A percentile compares a stretch with the other conserved stretches of the same genome.
Conservation (phyloP, 192 early-diverging fungal species). For the Podila verticillata region DNA sequence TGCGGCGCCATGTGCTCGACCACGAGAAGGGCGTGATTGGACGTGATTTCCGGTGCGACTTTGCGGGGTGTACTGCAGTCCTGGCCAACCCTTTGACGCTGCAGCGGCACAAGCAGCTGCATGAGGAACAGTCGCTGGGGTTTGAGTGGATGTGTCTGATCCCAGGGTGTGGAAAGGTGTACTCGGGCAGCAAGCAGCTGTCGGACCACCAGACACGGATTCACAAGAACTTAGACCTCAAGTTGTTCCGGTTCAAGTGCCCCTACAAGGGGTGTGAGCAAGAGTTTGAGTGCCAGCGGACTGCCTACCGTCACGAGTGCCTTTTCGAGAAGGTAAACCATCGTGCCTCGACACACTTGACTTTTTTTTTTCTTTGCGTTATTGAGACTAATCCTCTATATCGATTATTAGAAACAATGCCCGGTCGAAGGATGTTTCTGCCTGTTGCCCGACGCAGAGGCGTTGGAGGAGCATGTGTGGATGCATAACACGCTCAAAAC, state of each 20-base stretch:
- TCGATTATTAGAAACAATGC: not conserved
- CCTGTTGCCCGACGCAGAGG: not conserved
- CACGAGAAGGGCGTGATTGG: slow-evolving; percentile 13
- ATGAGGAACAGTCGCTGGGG: slow-evolving; percentile 8
- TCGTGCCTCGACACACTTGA: no score
- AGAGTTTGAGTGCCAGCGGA: not conserved
- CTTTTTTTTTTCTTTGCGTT: no score
- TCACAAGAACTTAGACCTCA: not conserved
- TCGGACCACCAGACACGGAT: slow-evolving; percentile 7
- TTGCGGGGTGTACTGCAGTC: not conserved
- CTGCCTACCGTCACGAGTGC: slow-evolving; percentile 5
- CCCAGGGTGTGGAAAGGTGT: not conserved
- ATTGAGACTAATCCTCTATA: not conserved
- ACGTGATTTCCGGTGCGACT: slow-evolving; percentile 1
- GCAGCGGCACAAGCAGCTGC: slow-evolving; percentile 9
- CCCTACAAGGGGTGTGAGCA: slow-evolving; percentile 7
- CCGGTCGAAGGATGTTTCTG: slow-evolving; percentile 7
- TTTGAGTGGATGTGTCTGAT: slow-evolving; percentile 11
- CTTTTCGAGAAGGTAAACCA: slow-evolving; percentile 8
- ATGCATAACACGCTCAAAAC: slow-evolving; percentile 11
- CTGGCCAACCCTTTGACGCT: slow-evolving; percentile 3
- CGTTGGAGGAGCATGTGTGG: slow-evolving; percentile 11
- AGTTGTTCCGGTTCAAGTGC: not conserved
- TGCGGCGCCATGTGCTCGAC: slow-evolving; percentile 11
- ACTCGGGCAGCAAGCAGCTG: slow-evolving; percentile 12